Base-by-base conservation (phyloP, 805 yeast genomes). In the Wickerhamiella azymoides region DNA sequence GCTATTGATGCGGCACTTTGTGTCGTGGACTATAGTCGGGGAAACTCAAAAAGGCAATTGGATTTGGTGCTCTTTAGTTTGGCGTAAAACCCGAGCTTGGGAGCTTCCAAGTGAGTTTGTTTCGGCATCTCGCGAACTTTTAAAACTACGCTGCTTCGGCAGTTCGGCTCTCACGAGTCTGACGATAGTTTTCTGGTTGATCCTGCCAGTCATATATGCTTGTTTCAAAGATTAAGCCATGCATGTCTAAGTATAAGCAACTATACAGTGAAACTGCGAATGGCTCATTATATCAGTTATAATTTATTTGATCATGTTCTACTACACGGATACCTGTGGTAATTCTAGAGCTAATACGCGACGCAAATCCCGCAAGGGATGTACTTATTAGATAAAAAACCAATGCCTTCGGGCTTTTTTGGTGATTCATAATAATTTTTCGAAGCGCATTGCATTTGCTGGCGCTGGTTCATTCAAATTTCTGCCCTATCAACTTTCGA, bases 131-230 rank as follows among this genome's bases (percentile, higher is more conserved):
- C 24, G 36, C 32, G 39, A 40, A 41, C 17, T 14, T 45, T 21
- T 25, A 28, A 36, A 38, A 39, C 47, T 47, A 49, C 44, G 50
- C 40, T 49, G 42, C 43, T 44, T 25, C 32, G 36, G 51, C 33
- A 19, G 24, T 21, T 21, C 7, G 24, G 24, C 24, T 21, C 24
- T 21, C 7, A 5, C 24, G 24, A 21, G 24, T 21, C 24, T 7
- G 7, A 21, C 24, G 53, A 50, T 54, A 58, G 62, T 66, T 66
- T 66, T 63, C 69, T 66, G 69, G 70, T 67, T 67, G 70, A 66
- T 67, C 70, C 70, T 66, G 69, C 70, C 70, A 66, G 70, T 67
- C 67, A 69, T 67, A 65, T 67, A 67, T 67, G 71, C 71, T 67
- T 67, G 70, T 66, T 70, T 66, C 70, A 67, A 67, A 67, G 70